phyloP scores from a whole-genome alignment of 1,284 basidiomycete genomes.

The Sporisorium scitamineum region DNA sequence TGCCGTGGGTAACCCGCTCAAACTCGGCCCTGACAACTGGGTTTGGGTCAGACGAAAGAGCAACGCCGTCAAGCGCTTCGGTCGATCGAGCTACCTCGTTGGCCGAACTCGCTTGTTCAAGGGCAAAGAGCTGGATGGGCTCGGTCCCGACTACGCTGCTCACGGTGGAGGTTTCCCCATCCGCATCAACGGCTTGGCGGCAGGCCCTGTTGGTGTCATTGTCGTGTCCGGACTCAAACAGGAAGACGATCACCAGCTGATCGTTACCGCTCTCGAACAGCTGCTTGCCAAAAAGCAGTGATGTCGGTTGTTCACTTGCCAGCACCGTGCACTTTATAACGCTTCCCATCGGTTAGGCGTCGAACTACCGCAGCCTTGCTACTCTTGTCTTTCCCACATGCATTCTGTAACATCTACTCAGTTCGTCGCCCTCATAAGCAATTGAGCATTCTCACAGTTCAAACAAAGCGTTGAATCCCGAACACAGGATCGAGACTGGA shows the following conservation, averaged over 20 bases:
- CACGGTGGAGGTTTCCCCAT: slow-evolving; percentile 56
- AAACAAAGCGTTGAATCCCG: neutral
- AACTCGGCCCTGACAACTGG: slow-evolving; percentile 49
- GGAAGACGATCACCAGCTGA: slow-evolving; percentile 51
- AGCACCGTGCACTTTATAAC: too few species aligned
- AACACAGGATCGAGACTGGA: neutral
- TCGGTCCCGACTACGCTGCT: slow-evolving; percentile 53
- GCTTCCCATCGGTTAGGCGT: neutral
- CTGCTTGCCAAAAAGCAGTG: neutral
- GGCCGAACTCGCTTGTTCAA: slow-evolving; percentile 38
- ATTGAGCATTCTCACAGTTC: neutral
- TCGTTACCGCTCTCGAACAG: slow-evolving; percentile 24
- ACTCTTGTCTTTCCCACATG: neutral
- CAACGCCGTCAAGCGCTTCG: slow-evolving; percentile 51
- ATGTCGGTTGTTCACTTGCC: too few species aligned
- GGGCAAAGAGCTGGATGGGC: slow-evolving; percentile 42
- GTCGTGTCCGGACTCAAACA: slow-evolving; percentile 52
- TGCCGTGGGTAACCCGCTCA: slow-evolving; percentile 37
- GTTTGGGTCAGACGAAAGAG: slow-evolving; percentile 50
- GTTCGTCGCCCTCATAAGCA: neutral
- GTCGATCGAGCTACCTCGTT: slow-evolving; percentile 36
- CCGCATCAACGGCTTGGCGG: slow-evolving; percentile 17
- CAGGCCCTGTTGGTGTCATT: slow-evolving; percentile 38
- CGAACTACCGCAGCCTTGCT: too few species aligned
- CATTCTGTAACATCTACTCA: neutral